Conservation (phyloP, 1,284 basidiomycete species). For the Papiliotrema laurentii region DNA sequence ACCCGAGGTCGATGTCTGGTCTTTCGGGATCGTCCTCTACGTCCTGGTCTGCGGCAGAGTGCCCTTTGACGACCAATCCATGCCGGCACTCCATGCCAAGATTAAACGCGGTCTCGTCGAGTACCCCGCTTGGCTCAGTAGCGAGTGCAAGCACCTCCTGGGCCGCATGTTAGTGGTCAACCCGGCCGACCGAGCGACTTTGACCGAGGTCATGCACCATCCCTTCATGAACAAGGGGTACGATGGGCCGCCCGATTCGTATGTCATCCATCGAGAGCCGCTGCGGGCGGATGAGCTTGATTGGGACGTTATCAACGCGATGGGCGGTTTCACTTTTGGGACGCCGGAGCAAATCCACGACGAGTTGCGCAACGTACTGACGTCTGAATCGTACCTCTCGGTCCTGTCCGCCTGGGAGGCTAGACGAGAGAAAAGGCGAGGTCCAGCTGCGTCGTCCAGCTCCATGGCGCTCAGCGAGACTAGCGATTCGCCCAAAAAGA, state of each 20-base stretch:
- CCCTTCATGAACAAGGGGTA: constrained; percentile 95
- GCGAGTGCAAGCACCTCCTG: constrained; percentile 91
- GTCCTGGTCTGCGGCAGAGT: constrained; percentile 98
- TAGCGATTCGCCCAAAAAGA: constrained; percentile 45
- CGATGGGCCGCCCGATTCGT: constrained; percentile 70
- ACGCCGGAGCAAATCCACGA: constrained; percentile 77
- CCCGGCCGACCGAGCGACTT: constrained; percentile 74
- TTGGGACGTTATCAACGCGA: constrained; percentile 75
- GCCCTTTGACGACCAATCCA: constrained; percentile 97
- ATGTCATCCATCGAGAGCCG: constrained; percentile 83
- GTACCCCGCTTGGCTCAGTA: constrained; percentile 93
- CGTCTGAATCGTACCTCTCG: constrained; percentile 70
- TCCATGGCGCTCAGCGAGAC: constrained; percentile 24
- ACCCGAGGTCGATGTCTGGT: constrained; percentile 98
- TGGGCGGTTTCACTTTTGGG: constrained; percentile 98
- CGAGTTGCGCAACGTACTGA: constrained; percentile 67
- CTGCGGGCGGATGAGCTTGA: constrained; percentile 83
- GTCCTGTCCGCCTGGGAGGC: constrained; percentile 75
- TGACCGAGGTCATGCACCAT: constrained; percentile 82
- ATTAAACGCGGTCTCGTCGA: constrained; percentile 97
- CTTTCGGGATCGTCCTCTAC: constrained; percentile 95
- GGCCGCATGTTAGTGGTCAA: constrained; percentile 95
- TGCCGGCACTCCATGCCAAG: constrained; percentile 98
- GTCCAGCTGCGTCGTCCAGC: constrained; percentile 20
- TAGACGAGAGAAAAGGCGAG: constrained; percentile 52